These are phyloP conservation scores for Trichoderma sp. DNA, from an alignment of 2,329 filamentous ascomycete species.

Conservation along the genomic window DNA sequence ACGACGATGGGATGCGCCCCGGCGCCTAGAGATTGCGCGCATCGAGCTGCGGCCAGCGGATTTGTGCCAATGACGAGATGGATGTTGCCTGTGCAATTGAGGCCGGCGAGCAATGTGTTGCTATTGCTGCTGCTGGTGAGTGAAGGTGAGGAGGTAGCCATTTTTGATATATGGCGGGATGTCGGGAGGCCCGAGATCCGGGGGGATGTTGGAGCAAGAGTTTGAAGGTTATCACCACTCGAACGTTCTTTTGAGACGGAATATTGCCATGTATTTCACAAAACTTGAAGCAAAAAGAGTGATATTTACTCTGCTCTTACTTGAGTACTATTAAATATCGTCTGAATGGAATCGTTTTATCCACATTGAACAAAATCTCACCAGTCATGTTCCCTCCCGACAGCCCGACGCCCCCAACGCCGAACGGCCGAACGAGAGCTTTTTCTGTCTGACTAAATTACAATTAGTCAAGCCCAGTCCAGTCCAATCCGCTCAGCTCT, in stretches of 20 bases:
- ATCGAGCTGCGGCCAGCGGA: conserved; percentile 81
- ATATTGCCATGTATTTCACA: not conserved
- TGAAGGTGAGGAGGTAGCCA: not conserved
- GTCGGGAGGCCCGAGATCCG: conserved; percentile 18
- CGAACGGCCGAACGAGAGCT: conserved; percentile 37
- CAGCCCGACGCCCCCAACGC: conserved; percentile 53
- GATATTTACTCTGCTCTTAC: not conserved
- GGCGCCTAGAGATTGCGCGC: conserved; percentile 72
- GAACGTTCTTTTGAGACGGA: no score
- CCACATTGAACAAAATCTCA: not conserved
- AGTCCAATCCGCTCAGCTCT: not conserved
- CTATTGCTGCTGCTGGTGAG: not conserved
- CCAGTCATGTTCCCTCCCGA: not conserved
- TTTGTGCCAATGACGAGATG: conserved; percentile 87
- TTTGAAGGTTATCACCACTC: not conserved
- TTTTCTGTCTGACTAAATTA: conserved; percentile 10
- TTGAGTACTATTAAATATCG: not conserved
- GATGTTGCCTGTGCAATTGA: conserved; percentile 66
- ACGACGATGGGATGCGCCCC: conserved; percentile 80
- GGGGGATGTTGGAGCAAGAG: not conserved
- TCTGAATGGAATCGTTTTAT: not conserved
- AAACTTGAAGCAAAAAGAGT: not conserved
- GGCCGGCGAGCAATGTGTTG: conserved; percentile 60
- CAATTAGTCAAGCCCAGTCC: not conserved
- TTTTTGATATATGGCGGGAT: conserved; percentile 1